A percentile compares a stretch with the other conserved stretches of the same genome.
phyloP scores from a whole-genome alignment of 805 yeast genomes.

The Saturnispora mendoncae region DNA sequence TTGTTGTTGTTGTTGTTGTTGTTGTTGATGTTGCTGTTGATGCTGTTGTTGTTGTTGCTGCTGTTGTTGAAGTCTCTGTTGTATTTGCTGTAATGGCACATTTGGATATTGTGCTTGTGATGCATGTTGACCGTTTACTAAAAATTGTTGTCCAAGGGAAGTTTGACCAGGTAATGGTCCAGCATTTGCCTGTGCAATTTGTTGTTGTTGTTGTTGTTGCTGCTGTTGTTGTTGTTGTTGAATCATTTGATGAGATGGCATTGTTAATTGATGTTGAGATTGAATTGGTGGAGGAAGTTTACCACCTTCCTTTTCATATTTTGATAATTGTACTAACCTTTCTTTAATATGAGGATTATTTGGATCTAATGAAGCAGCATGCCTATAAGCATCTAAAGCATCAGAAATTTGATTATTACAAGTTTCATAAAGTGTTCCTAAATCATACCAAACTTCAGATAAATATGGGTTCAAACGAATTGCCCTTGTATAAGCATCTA shows the following conservation, averaged over 20 bases:
- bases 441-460: constrained; percentile 97
- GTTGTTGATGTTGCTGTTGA: constrained; percentile 2
- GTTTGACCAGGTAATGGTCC: constrained; percentile 25
- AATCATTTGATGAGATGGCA: constrained; percentile 32
- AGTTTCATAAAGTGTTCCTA: constrained; percentile 94
- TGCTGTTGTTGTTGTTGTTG: constrained; percentile 29
- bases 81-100: constrained; percentile 5
- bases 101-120: constrained; percentile 8
- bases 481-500: constrained; percentile 96
- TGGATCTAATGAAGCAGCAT: constrained; percentile 93
- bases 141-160: constrained; percentile 24
- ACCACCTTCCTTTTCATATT: constrained; percentile 62
- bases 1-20: constrained; percentile 4
- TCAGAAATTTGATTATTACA: constrained; percentile 93
- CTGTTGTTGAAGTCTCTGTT: constrained; percentile 4
- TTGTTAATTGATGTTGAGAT: constrained; percentile 45
- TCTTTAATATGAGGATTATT: constrained; percentile 90
- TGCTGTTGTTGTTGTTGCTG: constrained; percentile 2
- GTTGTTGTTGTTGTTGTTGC: constrained; percentile 28
- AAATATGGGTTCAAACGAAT: constrained; percentile 92
- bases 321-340: constrained; percentile 75
- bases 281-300: constrained; percentile 45
- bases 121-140: constrained; percentile 4
- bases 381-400: constrained; percentile 93
- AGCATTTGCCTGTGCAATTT: constrained; percentile 12